Evolutionary conservation across 176 grass and related monocot genomes (phyloP).

Genomic region (Bonia amplexicaulis): DNA sequence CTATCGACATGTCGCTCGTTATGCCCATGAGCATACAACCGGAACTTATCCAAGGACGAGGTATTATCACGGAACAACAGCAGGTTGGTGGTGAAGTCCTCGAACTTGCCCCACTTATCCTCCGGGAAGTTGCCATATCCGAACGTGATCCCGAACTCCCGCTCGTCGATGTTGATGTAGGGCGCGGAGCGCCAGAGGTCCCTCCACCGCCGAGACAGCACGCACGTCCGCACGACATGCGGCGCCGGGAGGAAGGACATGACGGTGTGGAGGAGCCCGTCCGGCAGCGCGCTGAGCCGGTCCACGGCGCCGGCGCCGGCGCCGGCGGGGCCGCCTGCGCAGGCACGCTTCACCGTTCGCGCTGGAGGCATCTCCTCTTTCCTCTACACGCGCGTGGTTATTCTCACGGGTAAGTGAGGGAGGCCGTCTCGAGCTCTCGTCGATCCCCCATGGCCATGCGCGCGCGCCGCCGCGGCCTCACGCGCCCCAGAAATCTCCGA

Average conservation of each 20-base stretch:
- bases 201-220: conserved; percentile 1
- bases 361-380: not conserved
- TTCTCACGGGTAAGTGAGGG: not conserved
- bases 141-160: not conserved
- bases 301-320: not conserved
- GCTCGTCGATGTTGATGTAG: not conserved
- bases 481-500: not conserved
- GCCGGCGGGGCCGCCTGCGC: not conserved
- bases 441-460: not conserved
- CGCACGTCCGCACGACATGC: not conserved
- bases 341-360: not conserved
- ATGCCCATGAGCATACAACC: not conserved
- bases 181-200: not conserved
- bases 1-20: not conserved
- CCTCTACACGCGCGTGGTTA: not conserved
- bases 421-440: not conserved
- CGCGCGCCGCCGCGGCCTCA: too few species aligned
- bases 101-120: too few species aligned
- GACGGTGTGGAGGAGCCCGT: conserved; percentile 19
- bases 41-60: conserved; percentile 1
- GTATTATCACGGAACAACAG: not conserved
- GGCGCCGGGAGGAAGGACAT: not conserved
- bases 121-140: too few species aligned
- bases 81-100: not conserved
- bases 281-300: conserved; percentile 1